Evolutionary conservation across 2,329 filamentous ascomycete species (phyloP).

Genomic region (Chalara sp.): DNA sequence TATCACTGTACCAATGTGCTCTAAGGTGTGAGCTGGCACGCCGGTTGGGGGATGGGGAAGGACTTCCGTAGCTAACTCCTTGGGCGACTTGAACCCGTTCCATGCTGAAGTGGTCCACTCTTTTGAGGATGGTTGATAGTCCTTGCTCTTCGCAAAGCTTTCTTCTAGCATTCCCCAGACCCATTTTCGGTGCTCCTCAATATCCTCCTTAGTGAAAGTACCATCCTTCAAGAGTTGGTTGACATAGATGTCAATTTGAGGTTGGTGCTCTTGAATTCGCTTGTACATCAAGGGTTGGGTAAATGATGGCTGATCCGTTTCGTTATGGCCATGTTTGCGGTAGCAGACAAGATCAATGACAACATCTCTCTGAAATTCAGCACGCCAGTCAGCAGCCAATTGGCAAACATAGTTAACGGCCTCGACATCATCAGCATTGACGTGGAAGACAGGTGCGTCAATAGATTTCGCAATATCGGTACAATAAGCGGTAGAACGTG

Average conservation of each 20-base stretch:
- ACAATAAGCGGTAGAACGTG: constrained; percentile 96
- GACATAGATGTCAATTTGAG: constrained; percentile 85
- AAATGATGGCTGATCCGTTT: constrained; percentile 98
- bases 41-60: constrained; percentile 86
- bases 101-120: constrained; percentile 98
- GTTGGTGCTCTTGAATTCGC: constrained; percentile 78
- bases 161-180: constrained; percentile 99
- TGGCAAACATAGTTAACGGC: constrained; percentile 98
- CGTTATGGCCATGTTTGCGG: constrained; percentile 98
- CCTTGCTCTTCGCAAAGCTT: constrained; percentile 94
- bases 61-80: constrained; percentile 91
- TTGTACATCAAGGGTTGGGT: constrained; percentile 99
- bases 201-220: constrained; percentile 93
- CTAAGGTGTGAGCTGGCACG: constrained; percentile 64
- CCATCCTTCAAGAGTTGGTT: constrained; percentile 86
- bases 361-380: constrained; percentile 97
- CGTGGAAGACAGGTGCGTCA: constrained; percentile 97
- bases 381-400: constrained; percentile 93
- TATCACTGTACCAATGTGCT: constrained; percentile 78
- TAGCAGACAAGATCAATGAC: constrained; percentile 99
- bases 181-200: constrained; percentile 99
- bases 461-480: constrained; percentile 99
- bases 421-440: constrained; percentile 97
- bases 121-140: constrained; percentile 92
- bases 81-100: constrained; percentile 99